Evolutionary conservation across 169 alveolate species (phyloP).

Genomic region (Cyclospora cayetanensis): DNA sequence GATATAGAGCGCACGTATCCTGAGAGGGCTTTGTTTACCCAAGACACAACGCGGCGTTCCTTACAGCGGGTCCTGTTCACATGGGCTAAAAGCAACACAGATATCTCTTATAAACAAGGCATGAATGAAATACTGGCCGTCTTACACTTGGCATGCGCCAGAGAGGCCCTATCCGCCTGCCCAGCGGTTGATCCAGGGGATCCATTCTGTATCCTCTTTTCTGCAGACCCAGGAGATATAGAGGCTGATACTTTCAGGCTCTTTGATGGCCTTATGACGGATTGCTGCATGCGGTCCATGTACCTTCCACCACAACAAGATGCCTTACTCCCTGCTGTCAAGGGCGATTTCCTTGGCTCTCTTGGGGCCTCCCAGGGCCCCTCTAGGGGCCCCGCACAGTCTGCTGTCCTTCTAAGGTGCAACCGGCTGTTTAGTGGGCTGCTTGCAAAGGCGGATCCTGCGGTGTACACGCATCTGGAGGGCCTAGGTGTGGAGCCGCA

Average conservation of each 20-base stretch:
- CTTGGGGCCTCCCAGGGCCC: neutral
- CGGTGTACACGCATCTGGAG: conserved; percentile 82
- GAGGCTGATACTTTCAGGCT: conserved; percentile 81
- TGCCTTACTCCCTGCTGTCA: neutral
- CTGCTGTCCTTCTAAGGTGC: conserved; percentile 49
- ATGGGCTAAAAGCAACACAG: conserved; percentile 85
- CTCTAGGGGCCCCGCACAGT: neutral
- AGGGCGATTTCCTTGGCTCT: neutral
- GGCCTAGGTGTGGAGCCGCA: conserved; percentile 81
- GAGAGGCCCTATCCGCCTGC: conserved; percentile 73
- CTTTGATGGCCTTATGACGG: conserved; percentile 80
- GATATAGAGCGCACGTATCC: conserved; percentile 79
- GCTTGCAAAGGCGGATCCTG: conserved; percentile 80
- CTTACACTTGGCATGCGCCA: conserved; percentile 68
- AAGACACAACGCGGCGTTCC: conserved; percentile 80
- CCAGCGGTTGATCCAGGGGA: neutral
- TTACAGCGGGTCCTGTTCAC: conserved; percentile 84
- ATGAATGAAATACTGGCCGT: conserved; percentile 81
- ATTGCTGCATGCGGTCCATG: conserved; percentile 72
- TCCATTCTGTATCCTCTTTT: conserved; percentile 42
- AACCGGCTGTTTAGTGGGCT: conserved; percentile 63
- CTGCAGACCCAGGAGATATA: conserved; percentile 77
- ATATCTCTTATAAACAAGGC: conserved; percentile 88
- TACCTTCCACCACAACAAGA: conserved; percentile 47
- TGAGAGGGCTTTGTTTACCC: conserved; percentile 82